Percentiles rank a stretch among this genome's conserved stretches.
Conservation (phyloP, 2,329 filamentous ascomycete species). For the Alternaria angustiovoidea region DNA sequence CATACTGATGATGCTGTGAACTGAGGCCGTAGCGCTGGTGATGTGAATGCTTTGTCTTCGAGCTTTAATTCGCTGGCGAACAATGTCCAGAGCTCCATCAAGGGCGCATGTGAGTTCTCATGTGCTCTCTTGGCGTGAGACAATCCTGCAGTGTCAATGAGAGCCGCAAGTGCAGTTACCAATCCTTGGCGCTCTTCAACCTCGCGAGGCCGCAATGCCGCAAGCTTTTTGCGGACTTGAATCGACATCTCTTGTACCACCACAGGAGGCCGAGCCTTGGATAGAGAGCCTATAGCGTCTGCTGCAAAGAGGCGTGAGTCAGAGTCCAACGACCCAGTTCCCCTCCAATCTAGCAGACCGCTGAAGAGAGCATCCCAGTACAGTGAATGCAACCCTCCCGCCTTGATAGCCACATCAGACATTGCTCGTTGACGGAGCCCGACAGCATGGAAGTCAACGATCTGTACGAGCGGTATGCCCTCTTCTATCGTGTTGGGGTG, state of each 20-base stretch:
- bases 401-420: slow-evolving; percentile 74
- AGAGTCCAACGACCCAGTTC: slow-evolving; percentile 80
- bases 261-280: slow-evolving; percentile 49
- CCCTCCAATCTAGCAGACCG: slow-evolving; percentile 82
- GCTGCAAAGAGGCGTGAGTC: slow-evolving; percentile 77
- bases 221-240: slow-evolving; percentile 56
- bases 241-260: slow-evolving; percentile 51
- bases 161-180: slow-evolving; percentile 61
- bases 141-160: slow-evolving; percentile 21
- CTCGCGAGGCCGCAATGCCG: slow-evolving; percentile 63
- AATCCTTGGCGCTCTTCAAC: slow-evolving; percentile 76
- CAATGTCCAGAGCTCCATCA: slow-evolving; percentile 43
- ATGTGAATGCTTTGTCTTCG: slow-evolving; percentile 51
- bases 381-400: slow-evolving; percentile 68
- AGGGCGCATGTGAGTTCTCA: slow-evolving; percentile 6
- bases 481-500: slow-evolving; percentile 85
- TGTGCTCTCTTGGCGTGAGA: not conserved
- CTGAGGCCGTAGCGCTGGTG: slow-evolving; percentile 65
- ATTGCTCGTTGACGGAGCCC: slow-evolving; percentile 86
- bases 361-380: slow-evolving; percentile 76
- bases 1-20: slow-evolving; percentile 69
- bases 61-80: slow-evolving; percentile 46
- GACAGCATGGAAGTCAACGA: slow-evolving; percentile 91
- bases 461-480: slow-evolving; percentile 86
- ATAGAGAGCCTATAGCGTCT: slow-evolving; percentile 69